phyloP scores from a whole-genome alignment of 2,329 filamentous ascomycete species.

The Huntiella abstrusa region DNA sequence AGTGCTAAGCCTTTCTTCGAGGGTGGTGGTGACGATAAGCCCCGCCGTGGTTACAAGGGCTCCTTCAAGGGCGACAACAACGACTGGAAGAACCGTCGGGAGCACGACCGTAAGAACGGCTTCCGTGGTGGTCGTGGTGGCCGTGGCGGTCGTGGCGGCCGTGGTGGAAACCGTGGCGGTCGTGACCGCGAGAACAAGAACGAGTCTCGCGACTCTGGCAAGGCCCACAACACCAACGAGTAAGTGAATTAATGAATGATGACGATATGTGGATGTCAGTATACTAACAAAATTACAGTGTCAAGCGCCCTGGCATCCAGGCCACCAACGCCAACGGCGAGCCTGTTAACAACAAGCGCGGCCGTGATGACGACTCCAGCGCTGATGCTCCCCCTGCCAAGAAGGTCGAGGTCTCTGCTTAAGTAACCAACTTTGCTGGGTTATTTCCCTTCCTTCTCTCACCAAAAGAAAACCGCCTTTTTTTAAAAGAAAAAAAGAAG shows the following conservation, averaged over 20 bases:
- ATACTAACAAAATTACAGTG: constrained; percentile 14
- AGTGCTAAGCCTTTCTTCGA: constrained; percentile 29
- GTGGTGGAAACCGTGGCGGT: constrained; percentile 15
- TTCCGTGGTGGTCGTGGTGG: constrained; percentile 28
- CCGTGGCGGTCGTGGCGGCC: constrained; percentile 23
- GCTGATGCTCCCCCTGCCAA: constrained; percentile 32
- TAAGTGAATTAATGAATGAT: constrained; percentile 13
- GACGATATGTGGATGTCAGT: constrained; percentile 9
- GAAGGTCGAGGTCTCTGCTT: constrained; percentile 35
- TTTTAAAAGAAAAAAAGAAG: background rate
- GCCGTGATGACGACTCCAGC: constrained; percentile 31
- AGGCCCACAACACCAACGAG: constrained; percentile 18
- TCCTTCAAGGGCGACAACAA: constrained; percentile 27
- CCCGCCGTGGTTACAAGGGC: constrained; percentile 22
- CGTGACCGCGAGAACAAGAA: constrained; percentile 17
- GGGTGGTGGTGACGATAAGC: constrained; percentile 21
- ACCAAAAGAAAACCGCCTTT: background rate
- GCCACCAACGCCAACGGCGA: constrained; percentile 23
- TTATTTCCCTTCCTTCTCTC: background rate
- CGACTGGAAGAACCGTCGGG: constrained; percentile 46
- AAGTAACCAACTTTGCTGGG: constrained; percentile 2
- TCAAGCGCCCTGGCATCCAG: constrained; percentile 26
- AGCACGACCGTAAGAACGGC: constrained; percentile 41
- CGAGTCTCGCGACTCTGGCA: constrained; percentile 13
- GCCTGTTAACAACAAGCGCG: constrained; percentile 31